Evolutionary conservation across 2,329 filamentous ascomycete species (phyloP), one percentile per base, ranked within the genome.

Genomic region (Neonectria neomacrospora): DNA sequence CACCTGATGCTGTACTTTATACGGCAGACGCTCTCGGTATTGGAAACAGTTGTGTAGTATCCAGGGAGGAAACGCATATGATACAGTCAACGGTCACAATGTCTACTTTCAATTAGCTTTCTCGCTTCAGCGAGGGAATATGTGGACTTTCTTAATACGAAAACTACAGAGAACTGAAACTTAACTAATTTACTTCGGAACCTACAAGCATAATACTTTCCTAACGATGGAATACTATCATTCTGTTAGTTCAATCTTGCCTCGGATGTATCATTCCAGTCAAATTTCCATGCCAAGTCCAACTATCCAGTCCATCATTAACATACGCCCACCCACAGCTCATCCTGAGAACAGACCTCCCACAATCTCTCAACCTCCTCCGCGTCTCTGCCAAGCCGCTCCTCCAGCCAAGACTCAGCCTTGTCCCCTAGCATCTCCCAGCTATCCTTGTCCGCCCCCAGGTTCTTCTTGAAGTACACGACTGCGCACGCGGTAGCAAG

Each of bases 361-460:
- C 11, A 76, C 54, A 22, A 51, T 8, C 56, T 48, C 26, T 71
- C 51, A 48, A 77, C 51, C 5, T 58, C 65, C 16, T 65, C 39
- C 22, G 63, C 44, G 1, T 32, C 45, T 5, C 58, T 61, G 0
- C 66, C 70, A 10, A 71, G 55, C 5, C 65, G 66, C 2, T 61
- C 61, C 41, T 65, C 57, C 34, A 89, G 56, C 85, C 86, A 90
- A 0, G 50, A 71, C 70, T 77, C 80, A 0, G 86, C 88, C 80
- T 90, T 91, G 10, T 85, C 83, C 16, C 84, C 86, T 41, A 91
- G 77, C 80, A 91, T 79, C 65, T 89, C 88, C 89, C 89, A 92
- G 7, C 82, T 81, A 2, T 88, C 88, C 72, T 79, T 77, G 54
- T 86, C 79, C 0, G 66, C 76, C 0, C 37, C 67, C 61, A 86